Evolutionary conservation across 2,329 filamentous ascomycete species (phyloP).

Genomic region (Colletotrichum eremochloae): DNA sequence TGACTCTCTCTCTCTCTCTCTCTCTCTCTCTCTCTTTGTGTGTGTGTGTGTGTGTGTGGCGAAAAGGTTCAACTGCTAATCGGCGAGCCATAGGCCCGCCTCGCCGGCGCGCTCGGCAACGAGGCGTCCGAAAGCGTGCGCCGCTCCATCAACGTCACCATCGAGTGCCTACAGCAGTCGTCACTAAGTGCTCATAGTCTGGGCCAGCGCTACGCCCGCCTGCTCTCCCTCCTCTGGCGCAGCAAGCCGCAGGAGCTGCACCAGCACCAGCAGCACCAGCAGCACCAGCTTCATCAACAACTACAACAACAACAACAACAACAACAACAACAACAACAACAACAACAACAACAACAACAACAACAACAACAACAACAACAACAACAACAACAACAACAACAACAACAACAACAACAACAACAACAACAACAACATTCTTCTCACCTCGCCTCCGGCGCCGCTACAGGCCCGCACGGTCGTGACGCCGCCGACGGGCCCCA

Average conservation of each 20-base stretch:
- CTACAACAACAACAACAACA: not conserved
- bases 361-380: not conserved
- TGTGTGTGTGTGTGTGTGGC: not conserved
- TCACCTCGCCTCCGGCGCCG: not conserved
- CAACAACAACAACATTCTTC: not conserved
- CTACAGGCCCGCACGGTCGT: no score
- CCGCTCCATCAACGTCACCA: slow-evolving; percentile 69
- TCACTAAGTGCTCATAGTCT: slow-evolving; percentile 70
- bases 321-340: not conserved
- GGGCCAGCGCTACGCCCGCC: slow-evolving; percentile 71
- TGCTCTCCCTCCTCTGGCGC: slow-evolving; percentile 72
- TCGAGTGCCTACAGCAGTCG: slow-evolving; percentile 70
- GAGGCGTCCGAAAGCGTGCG: slow-evolving; percentile 68
- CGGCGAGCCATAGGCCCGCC: slow-evolving; percentile 58
- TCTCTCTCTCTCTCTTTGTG: not conserved
- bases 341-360: not conserved
- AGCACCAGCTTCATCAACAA: not conserved
- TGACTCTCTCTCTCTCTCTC: not conserved
- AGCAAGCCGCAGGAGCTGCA: slow-evolving; percentile 46
- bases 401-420: not conserved
- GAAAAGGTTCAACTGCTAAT: not conserved
- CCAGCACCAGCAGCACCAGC: slow-evolving; percentile 45
- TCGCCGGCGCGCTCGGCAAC: slow-evolving; percentile 70
- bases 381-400: not conserved
- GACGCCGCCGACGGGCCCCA: not conserved